Conservation (phyloP, 768 basidiomycete species). For the Panaeolus cyanescens region DNA sequence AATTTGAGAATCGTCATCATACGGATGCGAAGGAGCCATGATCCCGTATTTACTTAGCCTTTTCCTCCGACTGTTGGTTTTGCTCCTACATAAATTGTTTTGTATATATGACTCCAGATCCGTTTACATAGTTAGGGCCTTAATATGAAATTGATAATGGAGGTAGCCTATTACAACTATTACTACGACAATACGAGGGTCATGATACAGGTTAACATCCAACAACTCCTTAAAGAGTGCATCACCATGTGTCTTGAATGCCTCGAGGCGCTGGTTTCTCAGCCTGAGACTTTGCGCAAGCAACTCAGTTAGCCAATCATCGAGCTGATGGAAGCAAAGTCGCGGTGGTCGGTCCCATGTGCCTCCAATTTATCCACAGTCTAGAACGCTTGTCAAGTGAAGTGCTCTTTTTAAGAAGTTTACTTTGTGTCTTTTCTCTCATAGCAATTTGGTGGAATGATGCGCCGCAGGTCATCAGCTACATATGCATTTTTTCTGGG, state of each 20-base stretch:
- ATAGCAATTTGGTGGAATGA: background rate
- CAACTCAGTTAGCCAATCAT: no score
- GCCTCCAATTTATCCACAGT: background rate
- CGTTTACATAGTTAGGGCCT: no score
- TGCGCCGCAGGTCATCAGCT: background rate
- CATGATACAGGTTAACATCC: background rate
- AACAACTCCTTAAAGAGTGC: background rate
- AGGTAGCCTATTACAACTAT: no score
- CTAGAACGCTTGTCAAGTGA: background rate
- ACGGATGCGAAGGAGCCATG: background rate
- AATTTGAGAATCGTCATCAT: background rate
- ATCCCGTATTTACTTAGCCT: background rate
- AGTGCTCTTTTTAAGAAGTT: background rate
- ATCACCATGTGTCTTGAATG: background rate
- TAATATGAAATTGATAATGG: no score
- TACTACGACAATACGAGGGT: background rate
- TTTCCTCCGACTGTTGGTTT: no score
- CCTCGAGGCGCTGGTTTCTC: background rate
- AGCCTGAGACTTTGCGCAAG: no score
- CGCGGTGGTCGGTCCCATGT: background rate
- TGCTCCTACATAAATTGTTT: no score
- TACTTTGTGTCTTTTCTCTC: background rate
- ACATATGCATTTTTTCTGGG: no score
- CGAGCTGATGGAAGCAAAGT: background rate
- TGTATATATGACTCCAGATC: no score